Base-by-base conservation (phyloP, 768 basidiomycete species). In the Peribolospora kevripleyi region DNA sequence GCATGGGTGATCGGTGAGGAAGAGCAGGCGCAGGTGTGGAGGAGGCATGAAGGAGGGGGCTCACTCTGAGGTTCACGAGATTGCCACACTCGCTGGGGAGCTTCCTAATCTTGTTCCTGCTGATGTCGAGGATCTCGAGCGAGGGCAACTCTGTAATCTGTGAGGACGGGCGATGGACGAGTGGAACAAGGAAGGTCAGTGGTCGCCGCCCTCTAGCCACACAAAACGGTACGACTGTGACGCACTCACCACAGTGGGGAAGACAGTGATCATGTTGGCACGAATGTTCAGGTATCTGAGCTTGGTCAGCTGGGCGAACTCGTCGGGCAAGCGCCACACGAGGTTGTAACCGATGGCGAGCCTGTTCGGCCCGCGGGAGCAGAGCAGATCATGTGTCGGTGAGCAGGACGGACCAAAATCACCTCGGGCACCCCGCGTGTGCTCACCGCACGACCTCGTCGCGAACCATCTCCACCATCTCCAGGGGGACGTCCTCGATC, bases 121-220 rank as follows among this genome's bases (percentile, higher is more conserved):
- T 88, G 47, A 98, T 75, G 67, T 98, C 93, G 59, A 98, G 71
- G 56, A 88, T 91, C 68, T 98, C 91, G 54, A 98, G 73, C 5
- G 81, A 80, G 3, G 81, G 77, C 70, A 97, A 78, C 13, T 77
- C 70, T 48, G 83, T 85, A 48, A 93, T 72, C 88, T 91, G 61
- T 9, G 25, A 48, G 42, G 25, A 36, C 43, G 4, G 49, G 42
- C 13, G 39, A 47, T 37, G 25, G n/a, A 47, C 40, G 42, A 11
- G 36, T 46, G 43, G 25, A 25, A 25, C 25, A 45, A 13, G 7
- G 10, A n/a, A 7, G 3, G 39, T 14, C 36, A 3, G 10, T 14
- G 1, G 2, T 5, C 13, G 2, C 2, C 4, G 49, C 9, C 14
- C 5, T 11, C 25, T 2, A 48, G 47, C 7, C 39, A 10, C 47